Conservation (phyloP, 352 stramenopile genomes). For the Phytophthora gonapodyides region DNA sequence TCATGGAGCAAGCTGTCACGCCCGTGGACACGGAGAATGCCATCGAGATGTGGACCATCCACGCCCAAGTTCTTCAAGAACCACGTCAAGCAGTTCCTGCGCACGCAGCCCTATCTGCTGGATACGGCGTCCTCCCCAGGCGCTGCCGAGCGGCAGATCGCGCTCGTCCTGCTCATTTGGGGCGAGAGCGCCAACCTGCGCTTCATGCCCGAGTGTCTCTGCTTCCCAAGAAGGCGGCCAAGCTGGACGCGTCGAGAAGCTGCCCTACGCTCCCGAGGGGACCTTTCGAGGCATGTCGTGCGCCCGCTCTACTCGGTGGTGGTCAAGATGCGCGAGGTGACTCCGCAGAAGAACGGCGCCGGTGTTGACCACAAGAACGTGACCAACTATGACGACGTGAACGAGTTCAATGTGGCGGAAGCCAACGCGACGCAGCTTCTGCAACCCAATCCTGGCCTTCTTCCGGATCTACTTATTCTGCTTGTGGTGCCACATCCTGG, state of each 20-base stretch:
- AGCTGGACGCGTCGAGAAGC: slow-evolving; percentile 63
- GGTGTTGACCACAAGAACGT: slow-evolving; percentile 84
- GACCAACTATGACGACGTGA: slow-evolving; percentile 91
- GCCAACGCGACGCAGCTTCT: slow-evolving; percentile 83
- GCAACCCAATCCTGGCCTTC: slow-evolving; percentile 82
- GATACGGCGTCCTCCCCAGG: slow-evolving; percentile 38
- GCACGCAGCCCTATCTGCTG: slow-evolving; percentile 84
- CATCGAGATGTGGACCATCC: slow-evolving; percentile 80
- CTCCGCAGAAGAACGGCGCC: slow-evolving; percentile 35
- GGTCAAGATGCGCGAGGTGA: slow-evolving; percentile 64
- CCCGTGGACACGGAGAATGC: slow-evolving; percentile 58
- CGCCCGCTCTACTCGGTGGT: slow-evolving; percentile 81
- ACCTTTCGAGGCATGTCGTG: slow-evolving; percentile 71
- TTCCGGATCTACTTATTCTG: slow-evolving; percentile 91
- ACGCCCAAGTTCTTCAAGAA: slow-evolving; percentile 95
- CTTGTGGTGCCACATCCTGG: slow-evolving; percentile 75
- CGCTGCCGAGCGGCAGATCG: slow-evolving; percentile 62
- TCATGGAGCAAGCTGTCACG: slow-evolving; percentile 16
- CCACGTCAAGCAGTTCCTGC: slow-evolving; percentile 90
- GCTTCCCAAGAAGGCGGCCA: slow-evolving; percentile 77
- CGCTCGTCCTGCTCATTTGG: slow-evolving; percentile 88
- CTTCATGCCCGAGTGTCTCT: slow-evolving; percentile 91
- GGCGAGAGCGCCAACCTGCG: slow-evolving; percentile 84
- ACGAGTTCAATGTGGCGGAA: slow-evolving; percentile 87
- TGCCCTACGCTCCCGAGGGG: slow-evolving; percentile 66